These are phyloP conservation scores for Aspergillus bridgeri DNA, from an alignment of 495 filamentous ascomycete genomes.

Conservation along the genomic window DNA sequence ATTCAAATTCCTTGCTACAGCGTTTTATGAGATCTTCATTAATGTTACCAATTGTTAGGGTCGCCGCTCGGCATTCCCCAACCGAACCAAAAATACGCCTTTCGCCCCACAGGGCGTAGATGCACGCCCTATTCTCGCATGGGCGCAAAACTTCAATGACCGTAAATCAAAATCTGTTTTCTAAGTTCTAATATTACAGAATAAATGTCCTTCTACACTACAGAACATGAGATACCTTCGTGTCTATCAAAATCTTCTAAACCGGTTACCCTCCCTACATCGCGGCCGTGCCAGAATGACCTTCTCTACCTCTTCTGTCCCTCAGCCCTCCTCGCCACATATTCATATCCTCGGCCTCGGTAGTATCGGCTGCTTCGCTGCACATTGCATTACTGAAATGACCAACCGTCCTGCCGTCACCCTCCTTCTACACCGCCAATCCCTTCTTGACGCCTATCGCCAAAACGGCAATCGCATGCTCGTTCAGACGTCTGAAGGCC, in stretches of 20 bases:
- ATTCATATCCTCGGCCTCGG: constrained; percentile 50
- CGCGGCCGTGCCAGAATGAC: not conserved
- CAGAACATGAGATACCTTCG: not conserved
- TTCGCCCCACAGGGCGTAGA: not conserved
- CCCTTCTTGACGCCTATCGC: constrained; percentile 15
- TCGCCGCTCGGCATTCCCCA: not conserved
- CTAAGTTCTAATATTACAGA: too few species aligned
- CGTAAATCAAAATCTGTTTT: too few species aligned
- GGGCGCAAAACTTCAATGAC: too few species aligned
- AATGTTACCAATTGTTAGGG: too few species aligned
- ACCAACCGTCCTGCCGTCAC: constrained; percentile 44
- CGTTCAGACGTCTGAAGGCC: constrained; percentile 8
- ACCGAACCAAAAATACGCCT: too few species aligned
- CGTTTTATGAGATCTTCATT: too few species aligned
- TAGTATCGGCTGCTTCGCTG: constrained; percentile 48
- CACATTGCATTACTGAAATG: constrained; percentile 43
- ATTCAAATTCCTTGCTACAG: too few species aligned
- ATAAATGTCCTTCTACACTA: not conserved
- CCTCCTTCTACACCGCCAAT: constrained; percentile 37
- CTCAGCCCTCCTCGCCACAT: not conserved
- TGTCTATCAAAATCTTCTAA: not conserved
- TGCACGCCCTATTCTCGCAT: not conserved
- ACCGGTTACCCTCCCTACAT: not conserved
- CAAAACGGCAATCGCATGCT: constrained; percentile 5
- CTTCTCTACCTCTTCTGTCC: not conserved